Percentiles rank a stretch among this genome's conserved stretches.
Conservation (phyloP, 331 rosid species). For the Pyracantha coccinea region DNA sequence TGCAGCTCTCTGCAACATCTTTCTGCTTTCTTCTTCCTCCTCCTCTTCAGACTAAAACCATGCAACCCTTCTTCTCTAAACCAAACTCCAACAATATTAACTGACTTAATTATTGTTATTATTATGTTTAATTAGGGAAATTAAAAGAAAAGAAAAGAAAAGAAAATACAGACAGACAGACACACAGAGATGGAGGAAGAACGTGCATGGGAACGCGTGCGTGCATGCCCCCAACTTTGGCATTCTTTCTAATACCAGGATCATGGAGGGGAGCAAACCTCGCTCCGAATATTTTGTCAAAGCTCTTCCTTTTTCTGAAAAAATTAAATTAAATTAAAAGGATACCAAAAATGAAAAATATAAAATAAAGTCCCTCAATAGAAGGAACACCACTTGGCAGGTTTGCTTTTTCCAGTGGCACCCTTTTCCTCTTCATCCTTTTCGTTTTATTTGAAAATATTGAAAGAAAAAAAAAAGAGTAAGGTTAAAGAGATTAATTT, state of each 20-base stretch:
- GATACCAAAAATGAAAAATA: background rate
- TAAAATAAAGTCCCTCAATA: background rate
- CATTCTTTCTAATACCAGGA: conserved; percentile 40
- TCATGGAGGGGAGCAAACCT: conserved; percentile 79
- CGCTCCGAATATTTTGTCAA: conserved; percentile 40
- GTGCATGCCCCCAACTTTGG: background rate
- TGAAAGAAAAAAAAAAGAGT: no score
- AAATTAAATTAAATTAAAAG: no score
- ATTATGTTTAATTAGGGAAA: background rate
- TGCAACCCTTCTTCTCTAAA: background rate
- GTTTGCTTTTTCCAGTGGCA: background rate
- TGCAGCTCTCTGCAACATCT: conserved; percentile 97
- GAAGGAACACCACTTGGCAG: background rate
- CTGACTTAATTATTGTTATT: background rate
- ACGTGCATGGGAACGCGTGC: conserved; percentile 27
- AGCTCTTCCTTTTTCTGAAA: conserved; percentile 12
- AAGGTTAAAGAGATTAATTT: no score
- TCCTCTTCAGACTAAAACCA: conserved; percentile 3
- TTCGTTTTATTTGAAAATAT: no score
- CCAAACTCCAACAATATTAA: background rate
- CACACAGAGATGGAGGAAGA: conserved; percentile 11
- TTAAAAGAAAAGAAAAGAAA: background rate
- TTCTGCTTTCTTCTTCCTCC: background rate
- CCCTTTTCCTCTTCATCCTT: background rate
- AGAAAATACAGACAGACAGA: background rate